Evolutionary conservation across 1,139 yeast species (phyloP).

Genomic region (Saccharomycopsis phalli): DNA sequence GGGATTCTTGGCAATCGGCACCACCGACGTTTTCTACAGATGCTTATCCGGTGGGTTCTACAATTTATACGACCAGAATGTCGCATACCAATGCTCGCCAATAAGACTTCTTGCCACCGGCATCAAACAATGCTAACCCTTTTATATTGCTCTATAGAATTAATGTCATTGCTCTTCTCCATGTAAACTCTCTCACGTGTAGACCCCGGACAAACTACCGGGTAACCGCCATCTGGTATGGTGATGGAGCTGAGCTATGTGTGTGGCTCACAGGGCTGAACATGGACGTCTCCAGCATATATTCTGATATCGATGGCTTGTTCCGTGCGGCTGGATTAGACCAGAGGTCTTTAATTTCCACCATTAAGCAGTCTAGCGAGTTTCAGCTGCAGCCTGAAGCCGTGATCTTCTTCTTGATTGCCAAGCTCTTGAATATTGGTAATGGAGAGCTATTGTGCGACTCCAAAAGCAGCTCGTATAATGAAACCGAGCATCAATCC

Average conservation of each 20-base stretch:
- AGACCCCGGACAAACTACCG: no score
- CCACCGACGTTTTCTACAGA: conserved; percentile 59
- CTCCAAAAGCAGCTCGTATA: not conserved
- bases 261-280: no score
- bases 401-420: conserved; percentile 10
- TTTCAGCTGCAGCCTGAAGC: conserved; percentile 12
- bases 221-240: not conserved
- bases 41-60: conserved; percentile 74
- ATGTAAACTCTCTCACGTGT: no score
- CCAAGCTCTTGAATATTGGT: conserved; percentile 11
- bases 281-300: no score
- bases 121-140: conserved; percentile 48
- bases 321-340: not conserved
- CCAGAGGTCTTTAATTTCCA: not conserved
- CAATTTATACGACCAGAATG: conserved; percentile 67
- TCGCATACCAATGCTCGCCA: conserved; percentile 57
- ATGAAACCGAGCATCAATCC: no score
- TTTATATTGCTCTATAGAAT: not conserved
- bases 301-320: not conserved
- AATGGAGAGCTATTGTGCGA: not conserved
- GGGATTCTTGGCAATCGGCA: conserved; percentile 66
- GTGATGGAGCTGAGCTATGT: no score
- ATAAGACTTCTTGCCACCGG: conserved; percentile 59
- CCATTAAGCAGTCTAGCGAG: conserved; percentile 10
- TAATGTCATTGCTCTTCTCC: not conserved